Evolutionary conservation across 305 asterid genomes (phyloP), one percentile per base, ranked within the genome.

Genomic region (Solanum chacoense): DNA sequence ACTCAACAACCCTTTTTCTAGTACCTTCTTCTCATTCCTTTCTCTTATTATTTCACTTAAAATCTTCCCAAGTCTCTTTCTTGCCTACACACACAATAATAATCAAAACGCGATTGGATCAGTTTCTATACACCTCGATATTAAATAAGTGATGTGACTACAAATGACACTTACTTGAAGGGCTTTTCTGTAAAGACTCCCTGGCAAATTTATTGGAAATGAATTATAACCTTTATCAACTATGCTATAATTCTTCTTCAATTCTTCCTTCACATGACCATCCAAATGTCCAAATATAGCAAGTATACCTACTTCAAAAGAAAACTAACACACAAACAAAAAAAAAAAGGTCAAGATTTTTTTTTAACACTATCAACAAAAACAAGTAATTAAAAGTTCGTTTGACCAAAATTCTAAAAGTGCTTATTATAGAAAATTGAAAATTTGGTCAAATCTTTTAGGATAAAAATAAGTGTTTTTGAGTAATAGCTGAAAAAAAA

Each of bases 161-260:
- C 32, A 65, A 31, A 16, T 59, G 28, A 10, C 18, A 59, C 65
- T 45, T 88, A 96, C 99, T 95, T 94, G 93, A 3, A 90, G 42
- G 67, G 99, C 98, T 88, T 90, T 93, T 38, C 90, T 89, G 85
- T 92, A 97, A 8, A 89, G 91, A 72, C 94, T 92, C 77, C 96
- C 96, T 0, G 98, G 98, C 7, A 97, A 83, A 31, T 92, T 93
- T 8, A 93, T 94, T 9, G 98, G 98, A 72, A 97, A 96, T 10
- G 97, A 95, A 91, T 97, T 97, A 92, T 96, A 97, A 34, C 98
- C 99, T 89, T 84, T 92, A 8, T 96, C 94, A 0, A 97, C 93
- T 78, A 93, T 90, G 73, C 85, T 85, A 75, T 96, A 95, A 89
- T 93, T 94, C 90, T 91, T 89, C 91, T 94, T 92, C 83, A 97